Evolutionary conservation across 2,329 filamentous ascomycete species (phyloP), one percentile per base, ranked within the genome.

Genomic region (Apiospora arundinis): DNA sequence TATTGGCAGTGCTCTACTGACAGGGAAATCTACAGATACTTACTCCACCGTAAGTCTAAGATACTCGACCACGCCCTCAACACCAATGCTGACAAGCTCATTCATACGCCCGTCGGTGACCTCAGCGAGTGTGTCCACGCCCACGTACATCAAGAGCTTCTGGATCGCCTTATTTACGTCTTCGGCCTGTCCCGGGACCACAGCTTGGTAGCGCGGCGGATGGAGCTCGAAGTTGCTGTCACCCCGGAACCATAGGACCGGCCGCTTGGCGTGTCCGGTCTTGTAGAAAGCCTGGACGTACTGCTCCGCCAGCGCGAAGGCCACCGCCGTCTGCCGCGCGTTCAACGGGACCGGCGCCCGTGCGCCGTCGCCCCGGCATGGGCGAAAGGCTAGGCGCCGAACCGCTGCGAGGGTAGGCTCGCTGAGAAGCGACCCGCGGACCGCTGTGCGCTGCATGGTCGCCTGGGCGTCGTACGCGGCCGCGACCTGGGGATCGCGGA

Each of bases 201-300:
- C 48, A 14, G 25, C 12, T 2, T 52, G 48, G 23, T 28, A 16
- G 1, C 25, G 11, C 12, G 48, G 48, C 48, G 23, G 48, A 23
- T 52, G 23, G 23, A 11, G 48, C 12, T 28, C 4, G 48, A 16
- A 28, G 11, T 23, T 4, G 1, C 25, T 23, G 23, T 28, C 48
- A 9, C 48, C 48, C 23, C 48, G 23, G 23, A 16, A 52, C 48
- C 48, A 52, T 9, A 12, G n/a, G 23, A 16, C 48, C 1, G 48
- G 48, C 48, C 25, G 12, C 23, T 12, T n/a, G 5, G 4, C 1
- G 2, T 1, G 6, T 12, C 1, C 3, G 0, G 5, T 0, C 1
- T 28, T n/a, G 23, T 6, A 25, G 23, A 52, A 52, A 12, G 4
- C 12, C 23, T 5, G 2, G 11, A 12, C 9, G 48, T 28, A 25